These are phyloP conservation scores for Nakazawaea wyomingensis DNA, from an alignment of 805 yeast species.

Conservation along the genomic window DNA sequence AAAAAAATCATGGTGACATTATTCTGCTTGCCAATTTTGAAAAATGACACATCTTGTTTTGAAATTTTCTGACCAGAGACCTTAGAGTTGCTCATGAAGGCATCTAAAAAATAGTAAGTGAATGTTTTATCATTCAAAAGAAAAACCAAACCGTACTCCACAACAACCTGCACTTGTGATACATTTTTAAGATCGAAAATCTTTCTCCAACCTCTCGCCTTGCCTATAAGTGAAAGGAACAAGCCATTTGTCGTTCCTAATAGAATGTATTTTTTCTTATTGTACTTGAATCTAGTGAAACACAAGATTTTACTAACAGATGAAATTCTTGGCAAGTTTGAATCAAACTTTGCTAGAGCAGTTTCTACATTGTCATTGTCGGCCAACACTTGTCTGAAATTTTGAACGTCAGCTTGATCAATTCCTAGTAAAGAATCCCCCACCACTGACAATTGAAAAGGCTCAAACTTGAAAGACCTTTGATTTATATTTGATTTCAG, in stretches of 20 bases:
- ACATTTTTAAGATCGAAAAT: conserved; percentile 49
- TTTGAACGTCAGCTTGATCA: conserved; percentile 45
- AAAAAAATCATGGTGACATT: conserved; percentile 52
- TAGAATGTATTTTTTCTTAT: conserved; percentile 40
- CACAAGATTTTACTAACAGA: conserved; percentile 36
- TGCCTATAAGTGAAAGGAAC: conserved; percentile 41
- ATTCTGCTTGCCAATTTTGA: conserved; percentile 65
- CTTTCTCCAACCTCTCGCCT: conserved; percentile 49
- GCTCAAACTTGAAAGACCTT: conserved; percentile 36
- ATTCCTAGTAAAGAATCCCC: conserved; percentile 61
- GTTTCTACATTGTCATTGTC: conserved; percentile 1
- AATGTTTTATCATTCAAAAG: conserved; percentile 55
- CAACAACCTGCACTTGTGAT: conserved; percentile 55
- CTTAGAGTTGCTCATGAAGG: conserved; percentile 50
- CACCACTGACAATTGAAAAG: conserved; percentile 48
- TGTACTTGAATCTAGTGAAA: conserved; percentile 39
- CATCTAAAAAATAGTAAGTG: conserved; percentile 58
- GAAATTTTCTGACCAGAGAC: conserved; percentile 45
- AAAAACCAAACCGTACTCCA: conserved; percentile 49
- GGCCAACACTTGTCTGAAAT: conserved; percentile 32
- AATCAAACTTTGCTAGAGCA: background rate
- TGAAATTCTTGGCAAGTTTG: conserved; percentile 3
- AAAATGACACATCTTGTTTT: conserved; percentile 52
- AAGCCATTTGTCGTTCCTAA: conserved; percentile 65
- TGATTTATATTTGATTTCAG: conserved; percentile 15